A percentile compares a stretch with the other conserved stretches of the same genome.
Conservation (phyloP, 2,329 filamentous ascomycete species). For the Fonsecaea pugnacius region DNA sequence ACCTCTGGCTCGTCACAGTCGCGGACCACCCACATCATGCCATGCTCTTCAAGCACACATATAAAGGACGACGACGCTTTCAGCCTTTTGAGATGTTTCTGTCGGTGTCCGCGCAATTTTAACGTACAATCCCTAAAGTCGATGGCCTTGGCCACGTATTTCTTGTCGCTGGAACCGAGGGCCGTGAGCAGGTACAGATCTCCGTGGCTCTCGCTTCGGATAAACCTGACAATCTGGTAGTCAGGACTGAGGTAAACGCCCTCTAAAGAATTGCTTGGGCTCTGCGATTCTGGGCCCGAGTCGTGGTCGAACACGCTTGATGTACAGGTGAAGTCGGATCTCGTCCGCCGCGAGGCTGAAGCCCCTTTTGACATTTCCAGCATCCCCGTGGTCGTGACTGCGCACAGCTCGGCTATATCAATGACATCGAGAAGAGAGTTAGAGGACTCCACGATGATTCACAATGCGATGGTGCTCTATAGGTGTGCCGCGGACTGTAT, state of each 20-base stretch:
- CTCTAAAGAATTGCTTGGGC: not conserved
- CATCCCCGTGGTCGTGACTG: not conserved
- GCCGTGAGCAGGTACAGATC: not conserved
- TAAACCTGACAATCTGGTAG: not conserved
- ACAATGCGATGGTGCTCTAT: not conserved
- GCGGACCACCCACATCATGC: not conserved
- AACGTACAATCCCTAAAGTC: not conserved
- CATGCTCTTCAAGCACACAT: not conserved
- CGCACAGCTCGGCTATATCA: not conserved
- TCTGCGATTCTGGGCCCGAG: not conserved
- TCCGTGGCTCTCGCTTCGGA: not conserved
- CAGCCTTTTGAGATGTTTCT: not conserved
- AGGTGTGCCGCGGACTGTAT: not conserved
- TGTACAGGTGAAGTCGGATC: not conserved
- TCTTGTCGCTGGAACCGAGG: not conserved
- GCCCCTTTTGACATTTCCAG: not conserved
- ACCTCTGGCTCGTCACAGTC: not conserved
- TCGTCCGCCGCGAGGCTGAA: not conserved
- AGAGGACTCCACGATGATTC: not conserved
- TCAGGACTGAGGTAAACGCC: not conserved
- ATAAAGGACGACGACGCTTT: not conserved
- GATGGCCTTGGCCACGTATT: not conserved
- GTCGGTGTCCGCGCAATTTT: not conserved
- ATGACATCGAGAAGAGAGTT: not conserved
- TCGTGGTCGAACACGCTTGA: not conserved